Evolutionary conservation across 1,284 basidiomycete genomes (phyloP), one percentile per base, ranked within the genome.

Genomic region (Ustilago vetiveriae): DNA sequence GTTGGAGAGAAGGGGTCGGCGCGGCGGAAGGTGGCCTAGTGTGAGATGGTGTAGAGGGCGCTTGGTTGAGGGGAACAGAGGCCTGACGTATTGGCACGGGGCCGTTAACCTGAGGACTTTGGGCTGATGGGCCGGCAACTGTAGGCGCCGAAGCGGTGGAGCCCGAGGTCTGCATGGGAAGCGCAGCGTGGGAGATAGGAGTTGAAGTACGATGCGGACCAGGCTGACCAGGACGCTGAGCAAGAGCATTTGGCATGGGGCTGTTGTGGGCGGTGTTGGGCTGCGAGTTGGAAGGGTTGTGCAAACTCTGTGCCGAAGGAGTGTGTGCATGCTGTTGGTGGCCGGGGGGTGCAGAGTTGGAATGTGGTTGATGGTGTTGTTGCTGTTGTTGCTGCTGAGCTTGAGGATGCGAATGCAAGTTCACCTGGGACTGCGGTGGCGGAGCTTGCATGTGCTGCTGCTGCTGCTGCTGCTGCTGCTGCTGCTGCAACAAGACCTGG

Each of bases 1-100:
- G 38, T 22, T 68, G 65, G 6, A 68, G 39, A 6, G 58, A 57
- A 1, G 65, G 65, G 10, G 65, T 68, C n/a, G 53, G 53, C 8
- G 53, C 58, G 16, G 50, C 58, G 7, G 65, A 68, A 10, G 65
- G 65, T 10, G 65, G 65, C n/a, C 65, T 44, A 13, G 54, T 63
- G 27, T 68, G 58, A 7, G 54, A 58, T 27, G 65, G 65, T 6
- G 58, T 63, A 13, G 58, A 47, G 21, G 65, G 56, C 16, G 45
- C 65, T 14, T 68, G 65, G 40, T 67, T 67, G 22, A 62, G 36
- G 8, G 65, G 59, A 2, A 60, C 32, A 4, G 65, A 63, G 6
- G 65, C 53, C 36, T 62, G 65, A 8, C 65, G 49, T 1, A 55
- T 27, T 4, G 65, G 50, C 33, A 58, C 58, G 36, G 65, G 50